Conservation (phyloP, 352 stramenopile genomes). For the Pythium rhizo-oryzae region DNA sequence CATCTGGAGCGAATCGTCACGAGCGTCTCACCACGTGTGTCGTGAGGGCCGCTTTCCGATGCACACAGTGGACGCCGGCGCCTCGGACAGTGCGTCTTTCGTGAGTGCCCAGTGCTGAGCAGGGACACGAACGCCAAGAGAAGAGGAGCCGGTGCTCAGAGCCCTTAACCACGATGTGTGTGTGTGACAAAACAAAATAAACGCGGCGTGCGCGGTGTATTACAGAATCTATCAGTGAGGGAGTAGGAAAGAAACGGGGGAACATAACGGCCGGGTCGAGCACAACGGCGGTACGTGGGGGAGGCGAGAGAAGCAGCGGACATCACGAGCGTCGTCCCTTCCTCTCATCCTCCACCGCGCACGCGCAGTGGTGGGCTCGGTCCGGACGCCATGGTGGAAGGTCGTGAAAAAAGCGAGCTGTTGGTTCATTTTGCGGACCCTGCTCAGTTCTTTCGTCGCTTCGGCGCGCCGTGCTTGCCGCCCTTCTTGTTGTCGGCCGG, state of each 20-base stretch:
- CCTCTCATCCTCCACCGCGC: too few relatives aligned
- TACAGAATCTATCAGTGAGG: slow-evolving; percentile 22
- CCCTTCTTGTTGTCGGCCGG: background rate
- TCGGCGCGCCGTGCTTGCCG: slow-evolving; percentile 1
- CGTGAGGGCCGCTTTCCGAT: too few relatives aligned
- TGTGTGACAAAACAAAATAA: background rate
- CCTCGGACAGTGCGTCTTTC: too few relatives aligned
- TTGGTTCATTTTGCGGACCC: slow-evolving; percentile 4
- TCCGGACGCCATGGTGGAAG: background rate
- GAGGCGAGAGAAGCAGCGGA: background rate
- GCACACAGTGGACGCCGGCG: too few relatives aligned
- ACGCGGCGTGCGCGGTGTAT: slow-evolving; percentile 14
- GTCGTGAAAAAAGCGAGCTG: background rate
- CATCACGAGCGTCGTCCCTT: background rate
- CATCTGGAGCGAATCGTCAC: too few relatives aligned
- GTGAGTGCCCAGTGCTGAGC: too few relatives aligned
- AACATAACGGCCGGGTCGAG: background rate
- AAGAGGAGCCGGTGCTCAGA: too few relatives aligned
- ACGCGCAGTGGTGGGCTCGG: too few relatives aligned
- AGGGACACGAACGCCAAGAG: too few relatives aligned
- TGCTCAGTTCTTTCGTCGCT: slow-evolving; percentile 37
- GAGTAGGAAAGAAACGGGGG: background rate
- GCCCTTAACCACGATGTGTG: too few relatives aligned
- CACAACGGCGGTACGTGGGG: background rate
- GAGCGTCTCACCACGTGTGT: too few relatives aligned